Percentiles rank a stretch among this genome's conserved stretches.
Conservation (phyloP, 768 basidiomycete genomes). For the Suillus subluteus region DNA sequence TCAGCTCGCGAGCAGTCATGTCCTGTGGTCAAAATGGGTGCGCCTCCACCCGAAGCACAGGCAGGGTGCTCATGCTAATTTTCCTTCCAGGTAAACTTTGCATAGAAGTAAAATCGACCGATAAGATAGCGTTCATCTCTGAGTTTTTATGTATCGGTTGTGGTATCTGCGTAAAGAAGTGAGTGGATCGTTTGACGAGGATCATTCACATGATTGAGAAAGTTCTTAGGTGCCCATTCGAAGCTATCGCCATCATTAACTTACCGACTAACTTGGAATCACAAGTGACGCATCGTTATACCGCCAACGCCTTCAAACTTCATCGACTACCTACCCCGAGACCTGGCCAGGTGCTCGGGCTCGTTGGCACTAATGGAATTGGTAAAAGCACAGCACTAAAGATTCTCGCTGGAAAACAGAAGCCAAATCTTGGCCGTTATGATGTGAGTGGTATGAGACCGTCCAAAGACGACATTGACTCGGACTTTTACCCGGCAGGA, state of each 20-base stretch:
- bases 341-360: conserved; percentile 97
- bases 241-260: conserved; percentile 99
- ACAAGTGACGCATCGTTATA: conserved; percentile 96
- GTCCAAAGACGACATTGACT: conserved; percentile 6
- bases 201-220: conserved; percentile 9
- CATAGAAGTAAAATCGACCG: conserved; percentile 94
- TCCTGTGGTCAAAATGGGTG: conserved; percentile 98
- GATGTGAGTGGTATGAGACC: conserved; percentile 61
- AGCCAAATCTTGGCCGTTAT: conserved; percentile 96
- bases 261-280: conserved; percentile 96
- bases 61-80: not conserved
- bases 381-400: conserved; percentile 98
- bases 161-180: conserved; percentile 99
- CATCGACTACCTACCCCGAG: conserved; percentile 97
- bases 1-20: conserved; percentile 61
- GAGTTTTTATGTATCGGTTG: conserved; percentile 99
- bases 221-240: conserved; percentile 89
- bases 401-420: conserved; percentile 94
- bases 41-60: conserved; percentile 20
- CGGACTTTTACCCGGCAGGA: conserved; percentile 52
- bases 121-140: conserved; percentile 99
- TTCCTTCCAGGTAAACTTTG: conserved; percentile 83
- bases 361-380: conserved; percentile 99
- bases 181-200: conserved; percentile 32
- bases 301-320: conserved; percentile 98